Evolutionary conservation across 2,329 filamentous ascomycete species (phyloP).

Genomic region (Xylogone sp.): DNA sequence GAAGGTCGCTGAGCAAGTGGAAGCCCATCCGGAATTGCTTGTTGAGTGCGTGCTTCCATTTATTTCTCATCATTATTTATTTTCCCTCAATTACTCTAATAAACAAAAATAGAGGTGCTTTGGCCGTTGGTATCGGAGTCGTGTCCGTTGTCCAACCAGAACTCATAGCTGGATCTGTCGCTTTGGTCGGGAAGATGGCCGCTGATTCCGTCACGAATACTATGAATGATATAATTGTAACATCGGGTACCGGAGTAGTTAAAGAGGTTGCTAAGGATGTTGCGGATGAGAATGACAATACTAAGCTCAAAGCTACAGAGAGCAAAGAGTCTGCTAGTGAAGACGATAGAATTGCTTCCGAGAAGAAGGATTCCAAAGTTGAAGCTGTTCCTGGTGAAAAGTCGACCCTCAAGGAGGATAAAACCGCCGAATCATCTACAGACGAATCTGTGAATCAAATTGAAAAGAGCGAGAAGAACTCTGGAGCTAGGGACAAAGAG

Average conservation of each 20-base stretch:
- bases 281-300: constrained; percentile 2
- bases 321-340: no score
- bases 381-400: background rate
- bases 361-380: constrained; percentile 1
- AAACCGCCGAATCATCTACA: no score
- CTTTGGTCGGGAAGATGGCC: constrained; percentile 22
- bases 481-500: no score
- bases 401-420: background rate
- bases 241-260: constrained; percentile 14
- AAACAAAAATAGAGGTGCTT: constrained; percentile 12
- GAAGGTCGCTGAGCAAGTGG: constrained; percentile 14
- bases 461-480: no score
- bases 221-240: constrained; percentile 14
- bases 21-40: constrained; percentile 20
- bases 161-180: constrained; percentile 17
- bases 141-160: constrained; percentile 21
- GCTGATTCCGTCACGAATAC: constrained; percentile 14
- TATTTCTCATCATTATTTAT: background rate
- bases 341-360: no score
- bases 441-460: no score
- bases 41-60: constrained; percentile 16
- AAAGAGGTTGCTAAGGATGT: constrained; percentile 17
- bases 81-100: no score
- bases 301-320: background rate
- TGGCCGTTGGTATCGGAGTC: constrained; percentile 19